Conservation (phyloP, 345 rosid species). For the Aquilaria yunnanensis region DNA sequence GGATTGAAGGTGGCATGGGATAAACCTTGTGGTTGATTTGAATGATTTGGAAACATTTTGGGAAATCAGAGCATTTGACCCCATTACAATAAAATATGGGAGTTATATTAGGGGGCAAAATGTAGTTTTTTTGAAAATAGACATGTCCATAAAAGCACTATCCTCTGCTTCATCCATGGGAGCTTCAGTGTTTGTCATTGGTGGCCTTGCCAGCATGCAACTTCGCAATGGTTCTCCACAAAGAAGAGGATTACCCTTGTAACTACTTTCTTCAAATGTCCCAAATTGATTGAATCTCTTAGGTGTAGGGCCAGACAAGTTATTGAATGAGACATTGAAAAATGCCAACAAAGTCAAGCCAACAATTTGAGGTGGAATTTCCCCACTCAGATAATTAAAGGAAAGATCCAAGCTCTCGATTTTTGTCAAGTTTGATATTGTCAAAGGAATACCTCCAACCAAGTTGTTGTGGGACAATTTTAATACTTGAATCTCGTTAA, state of each 20-base stretch:
- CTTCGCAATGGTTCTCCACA: slow-evolving; percentile 5
- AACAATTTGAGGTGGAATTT: slow-evolving; percentile 15
- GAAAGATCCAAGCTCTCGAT: slow-evolving; percentile 32
- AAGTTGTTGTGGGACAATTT: slow-evolving; percentile 17
- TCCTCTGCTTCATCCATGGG: neutral
- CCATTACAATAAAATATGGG: too few species aligned
- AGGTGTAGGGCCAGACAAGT: slow-evolving; percentile 21
- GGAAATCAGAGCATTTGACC: too few species aligned
- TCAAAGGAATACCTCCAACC: slow-evolving; percentile 13
- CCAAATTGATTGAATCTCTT: neutral
- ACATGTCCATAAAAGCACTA: neutral
- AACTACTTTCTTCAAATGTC: too few species aligned
- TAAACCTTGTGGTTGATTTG: too few species aligned
- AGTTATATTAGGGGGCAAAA: too few species aligned
- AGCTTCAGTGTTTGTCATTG: neutral
- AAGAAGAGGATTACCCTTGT: too few species aligned
- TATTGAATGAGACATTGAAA: slow-evolving; percentile 26
- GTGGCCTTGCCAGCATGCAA: neutral
- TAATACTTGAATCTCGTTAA: neutral
- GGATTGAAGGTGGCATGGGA: too few species aligned
- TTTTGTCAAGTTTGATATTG: slow-evolving; percentile 10
- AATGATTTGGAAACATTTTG: too few species aligned
- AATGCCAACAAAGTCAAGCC: neutral
- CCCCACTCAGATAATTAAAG: slow-evolving; percentile 13
- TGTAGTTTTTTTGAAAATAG: too few species aligned